Evolutionary conservation across 352 stramenopile species (phyloP).

Genomic region (Phytophthora uliginosa): DNA sequence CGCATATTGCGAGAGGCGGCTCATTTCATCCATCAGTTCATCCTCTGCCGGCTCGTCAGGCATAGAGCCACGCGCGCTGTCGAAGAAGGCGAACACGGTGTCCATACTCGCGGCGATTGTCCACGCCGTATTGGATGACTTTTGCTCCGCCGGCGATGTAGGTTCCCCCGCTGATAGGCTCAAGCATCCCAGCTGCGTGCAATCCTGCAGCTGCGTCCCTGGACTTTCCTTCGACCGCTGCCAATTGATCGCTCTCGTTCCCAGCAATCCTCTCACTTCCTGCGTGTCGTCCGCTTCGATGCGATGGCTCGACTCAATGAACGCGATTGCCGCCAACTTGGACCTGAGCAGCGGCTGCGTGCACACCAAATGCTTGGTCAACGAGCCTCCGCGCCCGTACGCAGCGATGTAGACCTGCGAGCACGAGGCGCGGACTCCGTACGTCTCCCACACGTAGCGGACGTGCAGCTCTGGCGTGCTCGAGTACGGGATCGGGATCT

Average conservation of each 20-base stretch:
- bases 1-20: constrained; percentile 74
- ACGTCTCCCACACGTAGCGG: constrained; percentile 87
- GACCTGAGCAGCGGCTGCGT: constrained; percentile 69
- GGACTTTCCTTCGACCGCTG: constrained; percentile 77
- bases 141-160: constrained; percentile 63
- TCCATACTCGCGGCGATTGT: constrained; percentile 88
- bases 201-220: constrained; percentile 77
- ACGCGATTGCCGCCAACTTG: constrained; percentile 80
- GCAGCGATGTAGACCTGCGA: constrained; percentile 86
- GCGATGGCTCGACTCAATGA: constrained; percentile 87
- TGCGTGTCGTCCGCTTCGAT: constrained; percentile 71
- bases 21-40: constrained; percentile 87
- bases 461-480: constrained; percentile 85
- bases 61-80: constrained; percentile 83
- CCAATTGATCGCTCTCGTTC: constrained; percentile 86
- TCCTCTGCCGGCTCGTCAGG: constrained; percentile 77
- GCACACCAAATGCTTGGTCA: constrained; percentile 83
- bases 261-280: constrained; percentile 72
- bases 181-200: constrained; percentile 76
- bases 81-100: constrained; percentile 89
- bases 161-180: constrained; percentile 84
- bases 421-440: constrained; percentile 72
- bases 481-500: constrained; percentile 82
- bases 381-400: constrained; percentile 74
- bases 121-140: constrained; percentile 85